Conservation (phyloP, 2,329 filamentous ascomycete genomes). For the Amylocarpus encephaloides region DNA sequence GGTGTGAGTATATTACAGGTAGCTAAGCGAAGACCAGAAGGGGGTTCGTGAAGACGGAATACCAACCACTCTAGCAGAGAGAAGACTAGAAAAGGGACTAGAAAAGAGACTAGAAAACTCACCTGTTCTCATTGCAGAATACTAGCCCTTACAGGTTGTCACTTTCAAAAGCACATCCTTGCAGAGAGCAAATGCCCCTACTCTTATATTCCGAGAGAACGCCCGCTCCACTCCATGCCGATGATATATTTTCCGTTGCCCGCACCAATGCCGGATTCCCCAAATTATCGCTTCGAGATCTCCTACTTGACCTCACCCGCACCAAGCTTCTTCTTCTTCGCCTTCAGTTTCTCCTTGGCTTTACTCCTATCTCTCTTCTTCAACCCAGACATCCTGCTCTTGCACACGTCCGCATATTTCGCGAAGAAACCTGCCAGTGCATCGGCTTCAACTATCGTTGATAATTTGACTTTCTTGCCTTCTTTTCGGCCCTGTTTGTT, state of each 20-base stretch:
- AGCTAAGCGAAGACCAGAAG: too few relatives aligned
- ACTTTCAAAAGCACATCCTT: too few relatives aligned
- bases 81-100: too few relatives aligned
- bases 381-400: constrained; percentile 76
- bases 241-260: not conserved
- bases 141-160: too few relatives aligned
- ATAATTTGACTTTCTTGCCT: constrained; percentile 63
- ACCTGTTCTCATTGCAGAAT: too few relatives aligned
- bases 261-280: not conserved
- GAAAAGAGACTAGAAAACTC: too few relatives aligned
- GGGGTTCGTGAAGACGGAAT: too few relatives aligned
- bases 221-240: too few relatives aligned
- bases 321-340: constrained; percentile 46
- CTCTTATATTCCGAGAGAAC: too few relatives aligned
- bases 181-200: too few relatives aligned
- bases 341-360: constrained; percentile 72
- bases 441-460: constrained; percentile 72
- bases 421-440: constrained; percentile 75
- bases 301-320: constrained; percentile 14
- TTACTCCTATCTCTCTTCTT: constrained; percentile 93
- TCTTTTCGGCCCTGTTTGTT: constrained; percentile 35
- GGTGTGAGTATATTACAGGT: too few relatives aligned
- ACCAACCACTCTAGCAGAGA: too few relatives aligned
- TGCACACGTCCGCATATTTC: constrained; percentile 85
- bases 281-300: not conserved